Percentiles rank a stretch among this genome's conserved stretches.
These are phyloP conservation scores for Wickerhamomyces queroliae DNA, from an alignment of 805 yeast genomes.

Conservation along the genomic window DNA sequence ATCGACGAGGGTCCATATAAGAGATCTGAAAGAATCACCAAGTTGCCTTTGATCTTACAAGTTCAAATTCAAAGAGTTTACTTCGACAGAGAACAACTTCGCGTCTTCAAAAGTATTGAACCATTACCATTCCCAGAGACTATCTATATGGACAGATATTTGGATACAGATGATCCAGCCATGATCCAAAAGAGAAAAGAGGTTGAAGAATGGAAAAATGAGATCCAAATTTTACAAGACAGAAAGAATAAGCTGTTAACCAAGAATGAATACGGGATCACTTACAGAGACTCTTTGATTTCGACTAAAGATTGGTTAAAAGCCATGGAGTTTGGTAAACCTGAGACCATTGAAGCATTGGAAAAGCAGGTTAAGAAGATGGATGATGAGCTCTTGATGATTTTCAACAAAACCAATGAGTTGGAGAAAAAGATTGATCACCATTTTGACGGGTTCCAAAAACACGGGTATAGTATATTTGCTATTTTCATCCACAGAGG, in stretches of 20 bases:
- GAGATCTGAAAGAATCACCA: conserved; percentile 63
- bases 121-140: conserved; percentile 77
- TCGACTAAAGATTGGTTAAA: conserved; percentile 54
- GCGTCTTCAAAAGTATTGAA: conserved; percentile 77
- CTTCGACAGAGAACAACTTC: conserved; percentile 66
- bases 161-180: conserved; percentile 57
- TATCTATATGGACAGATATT: conserved; percentile 82
- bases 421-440: conserved; percentile 44
- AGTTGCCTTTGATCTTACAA: conserved; percentile 78
- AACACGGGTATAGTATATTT: conserved; percentile 75
- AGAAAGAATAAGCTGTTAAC: conserved; percentile 37
- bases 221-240: conserved; percentile 36
- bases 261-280: conserved; percentile 44
- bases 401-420: conserved; percentile 35
- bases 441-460: conserved; percentile 57
- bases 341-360: conserved; percentile 42
- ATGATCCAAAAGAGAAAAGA: conserved; percentile 49
- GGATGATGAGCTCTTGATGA: conserved; percentile 35
- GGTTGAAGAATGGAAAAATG: conserved; percentile 53
- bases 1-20: conserved; percentile 67
- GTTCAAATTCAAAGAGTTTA: conserved; percentile 93
- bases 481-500: conserved; percentile 95
- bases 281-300: conserved; percentile 45
- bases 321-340: conserved; percentile 32
- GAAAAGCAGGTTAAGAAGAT: conserved; percentile 40